Evolutionary conservation across 169 alveolate genomes (phyloP), one percentile per base, ranked within the genome.

Genomic region (Cytauxzoon felis): DNA sequence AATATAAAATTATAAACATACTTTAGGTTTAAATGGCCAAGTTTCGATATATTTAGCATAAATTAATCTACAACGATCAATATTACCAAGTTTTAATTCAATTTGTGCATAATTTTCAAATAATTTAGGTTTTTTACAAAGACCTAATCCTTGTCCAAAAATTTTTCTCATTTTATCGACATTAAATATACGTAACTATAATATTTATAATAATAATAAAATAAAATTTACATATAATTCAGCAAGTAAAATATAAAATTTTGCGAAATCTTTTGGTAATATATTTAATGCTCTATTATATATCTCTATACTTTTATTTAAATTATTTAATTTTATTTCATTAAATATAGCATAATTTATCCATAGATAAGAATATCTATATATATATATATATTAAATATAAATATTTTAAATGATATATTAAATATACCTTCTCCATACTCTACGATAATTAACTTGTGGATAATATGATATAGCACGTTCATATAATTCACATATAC

Each of bases 401-500:
- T n/a, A n/a, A 38, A 13, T 38, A n/a, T 38, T 38, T 13, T 38
- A 38, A 13, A n/a, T 13, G 45, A 38, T 13, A 13, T 38, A 38
- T 13, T n/a, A 13, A 50, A 90, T 79, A 63, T 67, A 82, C 80
- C 98, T 60, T 73, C 87, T 87, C 96, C 98, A 94, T 56, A 68
- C 90, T 53, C 91, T 86, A 81, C 95, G 94, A 67, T 94, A 96
- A 42, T 72, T 58, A 9, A 86, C 83, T 19, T 90, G 92, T n/a
- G 99, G 99, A 7, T 92, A 73, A 71, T 93, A 83, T 51, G 95
- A 83, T 13, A 95, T 91, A 6, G 98, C 98, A 42, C 96, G 79
- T 76, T 96, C 98, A 88, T 93, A 96, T 21, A 92, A 67, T 50
- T 73, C 79, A 48, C 76, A 63, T 1, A 92, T 88, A 42, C 96